Evolutionary conservation across 371 early-diverging fungal species (phyloP), one percentile per base, ranked within the genome.

Genomic region (Lichtheimia hyalospora): DNA sequence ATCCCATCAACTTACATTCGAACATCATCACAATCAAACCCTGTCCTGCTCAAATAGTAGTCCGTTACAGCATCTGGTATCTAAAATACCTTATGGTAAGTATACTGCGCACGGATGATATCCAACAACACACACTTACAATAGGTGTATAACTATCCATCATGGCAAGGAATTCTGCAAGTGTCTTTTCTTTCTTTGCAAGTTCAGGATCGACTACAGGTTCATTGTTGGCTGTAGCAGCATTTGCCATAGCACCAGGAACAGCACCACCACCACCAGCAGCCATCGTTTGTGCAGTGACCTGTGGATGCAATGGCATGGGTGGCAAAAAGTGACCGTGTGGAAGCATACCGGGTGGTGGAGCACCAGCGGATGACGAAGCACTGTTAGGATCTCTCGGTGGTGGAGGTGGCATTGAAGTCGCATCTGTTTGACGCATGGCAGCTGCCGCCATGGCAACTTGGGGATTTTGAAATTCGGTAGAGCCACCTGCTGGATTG

Each of bases 31-130:
- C 94, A 95, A 49, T 93, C 90, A 58, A 99, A 92, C 4, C 99
- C 99, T 3, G 96, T 89, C 68, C 92, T 84, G 42, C 90, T 86
- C 46, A 99, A 75, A 69, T 96, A 96, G 73, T 97, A 94, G 67
- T 99, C 99, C 21, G 96, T 93, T 12, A 98, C 93, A 34, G 92
- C 91, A 68, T 99, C 99, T 40, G 99, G 99, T 67, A 99, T 95
- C 92, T 92, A 67, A 18, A 20, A 18, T 18, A 41, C 25, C n/a
- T n/a, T n/a, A n/a, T 25, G 3, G 5, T 14, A 27, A 5, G 24
- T 44, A 52, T 16, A 28, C 16, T 5, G 25, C 7, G 7, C 27
- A 27, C 27, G 34, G 16, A 56, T 23, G 23, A 15, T 44, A 50
- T 1, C 15, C 23, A 23, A 21, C 3, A 12, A 12, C 50, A 25